Conservation (phyloP, 2,329 filamentous ascomycete genomes). For the Neofusicoccum umdonicola region DNA sequence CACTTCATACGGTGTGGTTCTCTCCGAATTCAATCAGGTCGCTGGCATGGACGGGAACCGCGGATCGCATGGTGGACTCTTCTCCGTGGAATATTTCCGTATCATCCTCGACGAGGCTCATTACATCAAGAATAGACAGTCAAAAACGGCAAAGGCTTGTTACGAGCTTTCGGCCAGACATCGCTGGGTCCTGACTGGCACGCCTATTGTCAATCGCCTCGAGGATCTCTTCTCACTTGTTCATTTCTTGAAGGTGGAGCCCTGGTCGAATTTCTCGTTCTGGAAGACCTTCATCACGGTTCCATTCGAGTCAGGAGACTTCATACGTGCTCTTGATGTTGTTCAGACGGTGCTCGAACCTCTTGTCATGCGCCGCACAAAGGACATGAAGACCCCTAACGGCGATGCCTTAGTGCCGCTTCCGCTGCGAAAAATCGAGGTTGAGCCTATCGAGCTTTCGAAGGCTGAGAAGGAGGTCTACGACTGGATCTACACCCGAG, state of each 20-base stretch:
- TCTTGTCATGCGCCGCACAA: conserved; percentile 89
- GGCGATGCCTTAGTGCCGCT: conserved; percentile 79
- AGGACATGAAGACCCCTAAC: conserved; percentile 95
- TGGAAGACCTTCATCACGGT: conserved; percentile 99
- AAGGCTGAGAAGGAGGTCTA: conserved; percentile 86
- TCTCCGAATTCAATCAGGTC: conserved; percentile 84
- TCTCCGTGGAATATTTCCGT: conserved; percentile 91
- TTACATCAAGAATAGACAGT: conserved; percentile 80
- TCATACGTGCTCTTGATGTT: conserved; percentile 88
- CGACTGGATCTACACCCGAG: conserved; percentile 80
- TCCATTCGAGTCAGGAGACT: conserved; percentile 93
- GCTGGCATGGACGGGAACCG: conserved; percentile 64
- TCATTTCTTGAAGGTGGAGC: conserved; percentile 88
- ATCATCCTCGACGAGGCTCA: conserved; percentile 95
- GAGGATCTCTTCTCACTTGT: conserved; percentile 94
- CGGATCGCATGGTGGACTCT: conserved; percentile 66
- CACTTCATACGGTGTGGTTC: conserved; percentile 87
- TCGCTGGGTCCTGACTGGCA: conserved; percentile 91
- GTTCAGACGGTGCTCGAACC: conserved; percentile 96
- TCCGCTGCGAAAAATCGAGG: conserved; percentile 76
- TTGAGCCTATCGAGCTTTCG: conserved; percentile 84
- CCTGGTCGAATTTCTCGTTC: conserved; percentile 98
- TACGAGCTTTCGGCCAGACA: conserved; percentile 84
- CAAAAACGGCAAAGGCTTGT: conserved; percentile 92
- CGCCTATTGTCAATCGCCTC: conserved; percentile 92